A percentile compares a stretch with the other conserved stretches of the same genome.
These are phyloP conservation scores for Hypoxylon rickii DNA, from an alignment of 495 filamentous ascomycete genomes.

Conservation along the genomic window DNA sequence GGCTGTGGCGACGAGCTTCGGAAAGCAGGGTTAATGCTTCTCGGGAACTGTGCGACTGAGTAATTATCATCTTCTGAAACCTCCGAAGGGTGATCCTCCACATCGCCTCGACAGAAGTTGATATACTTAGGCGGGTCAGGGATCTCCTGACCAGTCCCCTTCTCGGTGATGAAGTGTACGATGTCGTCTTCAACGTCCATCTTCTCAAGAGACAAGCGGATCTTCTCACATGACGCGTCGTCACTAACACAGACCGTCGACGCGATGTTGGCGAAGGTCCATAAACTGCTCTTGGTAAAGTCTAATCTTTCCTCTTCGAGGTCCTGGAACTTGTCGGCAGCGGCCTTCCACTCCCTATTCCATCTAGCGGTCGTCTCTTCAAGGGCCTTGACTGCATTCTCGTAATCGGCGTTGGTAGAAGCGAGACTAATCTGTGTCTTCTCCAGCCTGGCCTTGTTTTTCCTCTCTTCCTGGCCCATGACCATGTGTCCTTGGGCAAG, in stretches of 20 bases:
- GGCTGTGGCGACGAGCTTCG: conserved; percentile 82
- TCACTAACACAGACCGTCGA: conserved; percentile 99
- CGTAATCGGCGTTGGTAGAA: conserved; percentile 88
- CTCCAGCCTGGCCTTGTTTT: conserved; percentile 98
- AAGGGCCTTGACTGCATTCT: conserved; percentile 86
- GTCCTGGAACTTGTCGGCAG: conserved; percentile 99
- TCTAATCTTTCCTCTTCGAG: conserved; percentile 97
- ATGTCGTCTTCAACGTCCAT: conserved; percentile 99
- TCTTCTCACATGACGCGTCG: conserved; percentile 95
- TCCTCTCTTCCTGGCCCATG: conserved; percentile 98
- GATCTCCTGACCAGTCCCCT: conserved; percentile 93
- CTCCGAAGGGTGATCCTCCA: conserved; percentile 80
- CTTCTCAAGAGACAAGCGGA: conserved; percentile 90
- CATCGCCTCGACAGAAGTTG: conserved; percentile 94
- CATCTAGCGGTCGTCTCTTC: conserved; percentile 94
- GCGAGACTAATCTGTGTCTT: conserved; percentile 97
- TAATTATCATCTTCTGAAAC: conserved; percentile 83
- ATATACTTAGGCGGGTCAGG: conserved; percentile 97
- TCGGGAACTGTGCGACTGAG: conserved; percentile 92
- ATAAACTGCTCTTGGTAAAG: conserved; percentile 95
- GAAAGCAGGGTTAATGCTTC: conserved; percentile 93
- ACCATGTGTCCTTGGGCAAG: conserved; percentile 99
- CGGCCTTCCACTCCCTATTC: conserved; percentile 98
- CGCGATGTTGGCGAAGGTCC: conserved; percentile 95
- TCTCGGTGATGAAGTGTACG: conserved; percentile 81